phyloP scores from a whole-genome alignment of 2,329 filamentous ascomycete genomes.

The Celoporthe dispersa region DNA sequence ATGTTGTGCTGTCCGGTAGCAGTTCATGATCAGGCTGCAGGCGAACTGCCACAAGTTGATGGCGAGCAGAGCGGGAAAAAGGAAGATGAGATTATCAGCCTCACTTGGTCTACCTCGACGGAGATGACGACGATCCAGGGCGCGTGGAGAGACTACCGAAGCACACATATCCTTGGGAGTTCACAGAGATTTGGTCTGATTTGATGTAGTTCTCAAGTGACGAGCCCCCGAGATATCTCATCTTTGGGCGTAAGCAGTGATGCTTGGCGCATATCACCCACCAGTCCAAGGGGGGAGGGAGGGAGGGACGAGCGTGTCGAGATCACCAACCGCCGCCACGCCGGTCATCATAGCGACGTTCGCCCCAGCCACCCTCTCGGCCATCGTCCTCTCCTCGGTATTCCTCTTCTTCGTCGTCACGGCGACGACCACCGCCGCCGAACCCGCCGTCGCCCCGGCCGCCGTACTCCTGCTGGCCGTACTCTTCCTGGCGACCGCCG shows the following conservation, averaged over 20 bases:
- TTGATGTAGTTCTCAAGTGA: neutral
- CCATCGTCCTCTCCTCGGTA: neutral
- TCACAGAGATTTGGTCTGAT: no score
- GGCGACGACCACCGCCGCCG: neutral
- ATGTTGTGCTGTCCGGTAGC: no score
- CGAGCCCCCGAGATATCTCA: neutral
- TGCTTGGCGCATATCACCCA: neutral
- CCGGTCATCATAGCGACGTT: neutral
- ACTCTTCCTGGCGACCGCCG: constrained; percentile 26
- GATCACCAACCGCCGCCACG: neutral
- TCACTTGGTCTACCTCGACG: no score
- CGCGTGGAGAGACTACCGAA: no score
- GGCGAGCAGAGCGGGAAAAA: no score
- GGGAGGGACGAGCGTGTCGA: neutral
- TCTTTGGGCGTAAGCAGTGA: neutral
- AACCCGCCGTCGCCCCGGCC: neutral
- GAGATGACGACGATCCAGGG: no score
- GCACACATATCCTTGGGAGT: no score
- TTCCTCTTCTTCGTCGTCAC: neutral
- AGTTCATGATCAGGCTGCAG: no score
- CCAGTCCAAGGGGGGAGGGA: neutral
- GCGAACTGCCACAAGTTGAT: no score
- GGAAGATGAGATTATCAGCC: no score
- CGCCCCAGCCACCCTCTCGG: neutral
- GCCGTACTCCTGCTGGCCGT: no score